Evolutionary conservation across 2,329 filamentous ascomycete genomes (phyloP).

Genomic region (Clathrospora elynae): DNA sequence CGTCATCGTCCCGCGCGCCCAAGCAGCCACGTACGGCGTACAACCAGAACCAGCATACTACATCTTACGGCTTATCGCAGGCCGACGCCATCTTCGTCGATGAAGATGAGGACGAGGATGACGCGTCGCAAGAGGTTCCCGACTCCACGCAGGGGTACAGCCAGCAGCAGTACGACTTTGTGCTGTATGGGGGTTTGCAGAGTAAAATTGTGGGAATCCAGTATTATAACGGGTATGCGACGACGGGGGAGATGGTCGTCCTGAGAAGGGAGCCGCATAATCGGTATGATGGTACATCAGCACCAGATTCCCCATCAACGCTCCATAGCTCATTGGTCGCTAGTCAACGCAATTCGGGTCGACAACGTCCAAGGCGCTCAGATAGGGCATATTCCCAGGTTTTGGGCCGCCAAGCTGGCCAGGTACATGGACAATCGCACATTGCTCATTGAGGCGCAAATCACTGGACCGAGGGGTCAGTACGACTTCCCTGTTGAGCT

Average conservation of each 20-base stretch:
- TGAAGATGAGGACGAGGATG: slow-evolving; percentile 37
- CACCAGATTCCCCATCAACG: background rate
- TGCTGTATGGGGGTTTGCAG: slow-evolving; percentile 47
- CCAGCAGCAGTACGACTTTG: slow-evolving; percentile 31
- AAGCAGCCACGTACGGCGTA: slow-evolving; percentile 37
- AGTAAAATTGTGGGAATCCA: slow-evolving; percentile 65
- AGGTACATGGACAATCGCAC: slow-evolving; percentile 63
- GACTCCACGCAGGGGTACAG: slow-evolving; percentile 34
- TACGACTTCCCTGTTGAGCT: slow-evolving; percentile 77
- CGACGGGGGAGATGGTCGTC: slow-evolving; percentile 43
- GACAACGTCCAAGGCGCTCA: slow-evolving; percentile 76
- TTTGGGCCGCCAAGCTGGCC: slow-evolving; percentile 71
- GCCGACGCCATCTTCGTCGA: slow-evolving; percentile 33
- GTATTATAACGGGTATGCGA: slow-evolving; percentile 45
- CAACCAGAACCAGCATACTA: slow-evolving; percentile 8
- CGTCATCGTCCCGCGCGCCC: slow-evolving; percentile 25
- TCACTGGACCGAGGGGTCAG: slow-evolving; percentile 67
- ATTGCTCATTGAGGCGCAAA: slow-evolving; percentile 70
- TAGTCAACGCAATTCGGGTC: slow-evolving; percentile 73
- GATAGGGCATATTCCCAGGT: slow-evolving; percentile 77
- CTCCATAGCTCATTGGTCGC: background rate
- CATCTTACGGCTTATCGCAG: slow-evolving; percentile 35
- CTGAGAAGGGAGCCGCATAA: slow-evolving; percentile 68
- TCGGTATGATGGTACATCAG: slow-evolving; percentile 39
- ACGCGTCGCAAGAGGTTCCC: slow-evolving; percentile 37